Base-by-base conservation (phyloP, 2,329 filamentous ascomycete genomes). In the Alternaria brassicae region DNA sequence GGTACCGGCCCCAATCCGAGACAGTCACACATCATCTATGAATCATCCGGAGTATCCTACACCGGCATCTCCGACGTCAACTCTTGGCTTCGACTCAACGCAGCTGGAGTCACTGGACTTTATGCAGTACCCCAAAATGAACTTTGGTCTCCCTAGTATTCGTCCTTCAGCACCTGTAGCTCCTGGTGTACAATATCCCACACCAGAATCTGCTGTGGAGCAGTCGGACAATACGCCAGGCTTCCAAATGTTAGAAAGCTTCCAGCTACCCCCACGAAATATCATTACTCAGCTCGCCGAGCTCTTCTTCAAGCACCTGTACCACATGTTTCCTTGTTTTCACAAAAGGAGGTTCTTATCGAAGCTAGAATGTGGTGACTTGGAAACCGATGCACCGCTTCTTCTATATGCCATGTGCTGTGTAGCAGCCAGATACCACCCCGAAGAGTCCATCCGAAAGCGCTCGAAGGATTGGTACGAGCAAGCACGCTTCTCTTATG, bases 401-500 rank as follows among this genome's bases (percentile, higher is more conserved):
- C 36, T 77, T 4, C 42, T 75, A 3, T 73, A 71, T 36, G 64
- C 69, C 1, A 71, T 77, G 2, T 71, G 71, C 40, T 61, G 67
- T 41, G 47, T 75, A n/a, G 58, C 72, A 9, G 63, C 72, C 13
- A 40, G 52, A 27, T 60, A 65, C 15, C 73, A 77, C 47, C 54
- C 54, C 8, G 69, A 75, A 41, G 49, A 60, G 13, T 17, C 50
- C 2, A 60, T 75, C 10, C 65, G 63, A 45, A 45, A 12, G 40
- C 65, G 57, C 2, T 64, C 68, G 34, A 57, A 55, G 10, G 63
- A 63, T 25, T 77, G 73, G 73, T 73, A 71, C 44, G 65, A 71
- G 12, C 66, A 71, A 53, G 71, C 73, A 7, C 75, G 71, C 36
- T 65, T 71, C 27, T 47, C 61, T 6, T 76, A 74, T 41, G 68